Percentiles rank a stretch among this genome's conserved stretches.
Conservation (phyloP, 2,329 filamentous ascomycete species). For the Dendryphion nanum region DNA sequence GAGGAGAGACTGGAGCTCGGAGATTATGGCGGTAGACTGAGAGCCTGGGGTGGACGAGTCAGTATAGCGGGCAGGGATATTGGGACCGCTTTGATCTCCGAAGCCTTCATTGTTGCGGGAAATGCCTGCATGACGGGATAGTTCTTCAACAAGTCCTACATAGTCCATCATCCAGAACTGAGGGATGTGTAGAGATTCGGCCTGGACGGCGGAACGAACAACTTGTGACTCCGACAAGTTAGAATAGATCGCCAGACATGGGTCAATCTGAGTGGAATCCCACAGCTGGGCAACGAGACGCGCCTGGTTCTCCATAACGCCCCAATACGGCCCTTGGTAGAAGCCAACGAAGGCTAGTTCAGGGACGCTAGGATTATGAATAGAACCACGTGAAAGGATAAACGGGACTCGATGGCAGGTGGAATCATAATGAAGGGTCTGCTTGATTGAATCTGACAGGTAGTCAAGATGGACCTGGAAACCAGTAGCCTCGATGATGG, state of each 20-base stretch:
- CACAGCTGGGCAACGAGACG: constrained; percentile 64
- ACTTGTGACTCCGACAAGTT: not conserved
- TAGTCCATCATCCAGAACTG: constrained; percentile 88
- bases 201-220: constrained; percentile 47
- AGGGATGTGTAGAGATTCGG: constrained; percentile 49
- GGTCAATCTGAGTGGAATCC: constrained; percentile 27
- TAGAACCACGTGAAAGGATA: constrained; percentile 69
- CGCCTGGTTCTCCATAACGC: constrained; percentile 83
- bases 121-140: constrained; percentile 60
- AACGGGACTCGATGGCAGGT: constrained; percentile 47
- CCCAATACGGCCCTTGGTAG: constrained; percentile 83
- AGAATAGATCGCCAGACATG: not conserved
- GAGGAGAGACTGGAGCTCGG: constrained; percentile 44
- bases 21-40: constrained; percentile 47
- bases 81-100: constrained; percentile 50
- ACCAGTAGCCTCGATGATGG: constrained; percentile 73
- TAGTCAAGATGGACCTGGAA: constrained; percentile 67
- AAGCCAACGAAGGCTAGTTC: constrained; percentile 77
- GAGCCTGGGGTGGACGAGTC: constrained; percentile 23
- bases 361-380: constrained; percentile 59
- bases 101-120: constrained; percentile 39
- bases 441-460: constrained; percentile 57
- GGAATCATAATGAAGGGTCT: constrained; percentile 60
- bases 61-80: constrained; percentile 34
- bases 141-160: constrained; percentile 70